phyloP scores from a whole-genome alignment of 2,329 filamentous ascomycete genomes.

The Emericellopsis atlantica region DNA sequence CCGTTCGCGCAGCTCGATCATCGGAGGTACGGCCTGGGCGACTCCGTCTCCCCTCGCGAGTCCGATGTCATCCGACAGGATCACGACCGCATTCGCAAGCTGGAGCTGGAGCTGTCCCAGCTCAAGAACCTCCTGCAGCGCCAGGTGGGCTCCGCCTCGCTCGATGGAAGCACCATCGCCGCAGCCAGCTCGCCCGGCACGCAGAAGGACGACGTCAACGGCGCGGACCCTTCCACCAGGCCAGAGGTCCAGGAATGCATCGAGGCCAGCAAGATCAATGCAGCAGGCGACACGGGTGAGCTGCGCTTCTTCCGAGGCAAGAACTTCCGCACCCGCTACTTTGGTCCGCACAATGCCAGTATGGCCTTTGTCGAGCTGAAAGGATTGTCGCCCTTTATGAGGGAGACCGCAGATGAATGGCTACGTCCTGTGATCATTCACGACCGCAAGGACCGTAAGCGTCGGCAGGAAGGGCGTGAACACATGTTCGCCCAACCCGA shows the following conservation, averaged over 20 bases:
- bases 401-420: constrained; percentile 49
- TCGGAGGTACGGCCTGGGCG: constrained; percentile 20
- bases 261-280: constrained; percentile 21
- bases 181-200: constrained; percentile 28
- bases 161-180: constrained; percentile 39
- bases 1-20: constrained; percentile 27
- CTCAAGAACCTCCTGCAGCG: constrained; percentile 35
- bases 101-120: constrained; percentile 46
- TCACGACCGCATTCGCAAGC: constrained; percentile 43
- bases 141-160: constrained; percentile 18
- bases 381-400: constrained; percentile 48
- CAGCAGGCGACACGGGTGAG: constrained; percentile 34
- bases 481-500: constrained; percentile 33
- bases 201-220: constrained; percentile 27
- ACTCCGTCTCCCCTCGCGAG: constrained; percentile 20
- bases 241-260: constrained; percentile 25
- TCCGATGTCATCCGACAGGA: constrained; percentile 28
- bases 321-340: constrained; percentile 47
- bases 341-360: constrained; percentile 47
- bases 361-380: constrained; percentile 47
- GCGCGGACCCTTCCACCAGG: constrained; percentile 18
- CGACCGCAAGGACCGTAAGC: constrained; percentile 40
- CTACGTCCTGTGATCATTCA: constrained; percentile 44
- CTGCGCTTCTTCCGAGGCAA: constrained; percentile 45
- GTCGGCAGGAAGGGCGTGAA: constrained; percentile 39